Evolutionary conservation across 2,329 filamentous ascomycete species (phyloP), one percentile per base, ranked within the genome.

Genomic region (Dactylellina parvicollis): DNA sequence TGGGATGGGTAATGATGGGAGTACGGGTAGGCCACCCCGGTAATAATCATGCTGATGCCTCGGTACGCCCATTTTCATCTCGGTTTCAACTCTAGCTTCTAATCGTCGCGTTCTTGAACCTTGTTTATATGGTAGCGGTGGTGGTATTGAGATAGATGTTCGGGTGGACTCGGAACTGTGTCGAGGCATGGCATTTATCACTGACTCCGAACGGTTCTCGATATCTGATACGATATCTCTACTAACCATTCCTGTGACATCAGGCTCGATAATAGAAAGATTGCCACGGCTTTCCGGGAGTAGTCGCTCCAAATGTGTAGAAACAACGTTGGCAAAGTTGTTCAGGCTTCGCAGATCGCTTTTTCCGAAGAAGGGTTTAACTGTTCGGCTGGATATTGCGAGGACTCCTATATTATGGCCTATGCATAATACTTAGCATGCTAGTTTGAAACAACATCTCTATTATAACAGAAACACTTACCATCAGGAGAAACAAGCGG

Each of bases 401-500:
- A 73, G 54, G 2, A 73, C 60, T 5, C 69, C 69, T n/a, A 73
- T 73, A 30, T 66, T 73, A 32, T 73, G 54, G n/a, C 69, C 69
- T 73, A 42, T 16, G n/a, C n/a, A n/a, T n/a, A n/a, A n/a, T n/a
- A n/a, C n/a, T n/a, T n/a, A n/a, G n/a, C n/a, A 16, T 2, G 10
- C 32, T 40, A 1, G 10, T 24, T 40, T 49, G 24, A 32, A 24
- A 36, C 20, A 8, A 24, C 16, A 32, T 2, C 10, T n/a, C 20
- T 38, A 9, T 7, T 32, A 32, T 32, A 32, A 14, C 12, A 38
- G 34, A 38, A 38, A n/a, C 75, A 72, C 28, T 77, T 75, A 52
- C 78, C 78, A 52, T 77, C 77, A 18, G 75, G 50, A 28, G 78
- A 77, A 12, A 80, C 65, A 34, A 82, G 75, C 5, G 80, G 80